Evolutionary conservation across 768 basidiomycete genomes (phyloP).

Genomic region (Leccinum sublutescens): DNA sequence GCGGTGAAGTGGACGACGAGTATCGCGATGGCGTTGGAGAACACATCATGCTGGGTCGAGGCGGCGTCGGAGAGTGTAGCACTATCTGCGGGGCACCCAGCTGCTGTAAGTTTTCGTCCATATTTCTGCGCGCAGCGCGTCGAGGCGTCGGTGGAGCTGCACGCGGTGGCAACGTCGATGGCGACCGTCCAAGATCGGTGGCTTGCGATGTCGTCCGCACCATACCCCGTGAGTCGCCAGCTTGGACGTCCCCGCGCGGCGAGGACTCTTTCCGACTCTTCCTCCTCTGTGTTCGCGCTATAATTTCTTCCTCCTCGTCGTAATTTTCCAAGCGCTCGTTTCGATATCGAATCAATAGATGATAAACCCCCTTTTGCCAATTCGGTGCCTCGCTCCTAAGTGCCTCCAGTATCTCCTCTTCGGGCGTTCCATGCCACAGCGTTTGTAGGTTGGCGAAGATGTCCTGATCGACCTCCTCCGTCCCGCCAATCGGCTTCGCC

Average conservation of each 20-base stretch:
- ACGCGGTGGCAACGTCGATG: conserved; percentile 48
- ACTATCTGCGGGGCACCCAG: conserved; percentile 24
- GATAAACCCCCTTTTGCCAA: conserved; percentile 97
- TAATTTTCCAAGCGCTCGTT: conserved; percentile 69
- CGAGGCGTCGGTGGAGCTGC: conserved; percentile 62
- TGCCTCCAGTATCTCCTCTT: conserved; percentile 68
- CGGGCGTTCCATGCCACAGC: conserved; percentile 83
- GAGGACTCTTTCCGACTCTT: conserved; percentile 36
- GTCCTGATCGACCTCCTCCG: conserved; percentile 77
- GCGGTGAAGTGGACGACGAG: conserved; percentile 29
- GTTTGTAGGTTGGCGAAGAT: conserved; percentile 89
- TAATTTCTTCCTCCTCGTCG: conserved; percentile 62
- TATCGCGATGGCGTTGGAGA: conserved; percentile 28
- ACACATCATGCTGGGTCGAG: conserved; percentile 16
- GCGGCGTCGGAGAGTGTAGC: conserved; percentile 28
- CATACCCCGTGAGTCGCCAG: conserved; percentile 12
- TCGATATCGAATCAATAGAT: conserved; percentile 83
- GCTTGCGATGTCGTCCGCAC: conserved; percentile 26
- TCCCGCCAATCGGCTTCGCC: conserved; percentile 60
- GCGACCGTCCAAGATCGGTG: conserved; percentile 29
- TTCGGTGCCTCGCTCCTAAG: conserved; percentile 68
- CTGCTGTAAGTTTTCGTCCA: conserved; percentile 17
- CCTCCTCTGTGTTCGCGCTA: conserved; percentile 34
- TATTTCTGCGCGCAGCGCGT: conserved; percentile 41
- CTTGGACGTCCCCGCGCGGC: conserved; percentile 25